Evolutionary conservation across 2,329 filamentous ascomycete genomes (phyloP).

Genomic region (Sporothrix phasma): DNA sequence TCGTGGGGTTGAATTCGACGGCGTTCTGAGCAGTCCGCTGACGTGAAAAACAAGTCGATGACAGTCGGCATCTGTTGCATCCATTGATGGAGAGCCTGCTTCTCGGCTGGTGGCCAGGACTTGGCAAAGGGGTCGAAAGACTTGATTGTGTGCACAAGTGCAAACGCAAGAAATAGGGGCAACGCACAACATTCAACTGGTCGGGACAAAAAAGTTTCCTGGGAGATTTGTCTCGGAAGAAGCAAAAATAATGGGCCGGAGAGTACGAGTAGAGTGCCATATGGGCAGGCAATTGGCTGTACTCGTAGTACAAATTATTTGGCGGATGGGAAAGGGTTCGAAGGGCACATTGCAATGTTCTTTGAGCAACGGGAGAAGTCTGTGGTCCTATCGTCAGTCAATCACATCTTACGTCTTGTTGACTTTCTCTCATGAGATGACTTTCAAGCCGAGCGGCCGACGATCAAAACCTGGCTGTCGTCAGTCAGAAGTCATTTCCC

Average conservation of each 20-base stretch:
- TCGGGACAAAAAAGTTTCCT: background rate
- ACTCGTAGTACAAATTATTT: too few species aligned
- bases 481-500: conserved; percentile 7
- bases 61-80: background rate
- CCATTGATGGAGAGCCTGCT: background rate
- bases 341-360: background rate
- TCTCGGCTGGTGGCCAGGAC: background rate
- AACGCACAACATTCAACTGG: background rate
- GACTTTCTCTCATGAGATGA: background rate
- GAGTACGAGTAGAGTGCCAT: background rate
- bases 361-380: background rate
- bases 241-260: background rate
- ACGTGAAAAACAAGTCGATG: background rate
- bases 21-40: background rate
- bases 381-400: background rate
- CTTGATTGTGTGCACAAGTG: background rate
- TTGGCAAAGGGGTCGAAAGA: background rate
- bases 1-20: background rate
- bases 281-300: background rate
- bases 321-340: conserved; percentile 5
- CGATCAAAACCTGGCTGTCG: background rate
- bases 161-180: background rate
- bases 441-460: background rate
- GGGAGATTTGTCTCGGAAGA: background rate
- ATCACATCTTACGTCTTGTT: background rate